Percentiles rank a stretch among this genome's conserved stretches.
phyloP scores from a whole-genome alignment of 148 eudicot genomes.

The Fagopyrum esculentum region DNA sequence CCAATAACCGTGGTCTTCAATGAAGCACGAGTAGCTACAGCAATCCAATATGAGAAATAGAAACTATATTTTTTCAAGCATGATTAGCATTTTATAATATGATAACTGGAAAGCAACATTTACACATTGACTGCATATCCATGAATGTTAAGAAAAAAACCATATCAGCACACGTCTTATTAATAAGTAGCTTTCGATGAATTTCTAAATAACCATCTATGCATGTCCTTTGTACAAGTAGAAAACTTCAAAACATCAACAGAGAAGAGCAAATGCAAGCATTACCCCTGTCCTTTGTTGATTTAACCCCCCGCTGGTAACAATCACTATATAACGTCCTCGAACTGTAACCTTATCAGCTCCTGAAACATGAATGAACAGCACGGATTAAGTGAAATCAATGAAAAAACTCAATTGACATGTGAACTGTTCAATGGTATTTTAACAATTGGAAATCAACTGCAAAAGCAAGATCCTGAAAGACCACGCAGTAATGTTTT shows the following conservation, averaged over 20 bases:
- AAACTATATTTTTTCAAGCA: not conserved
- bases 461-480: constrained; percentile 9
- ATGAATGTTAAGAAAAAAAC: not conserved
- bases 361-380: constrained; percentile 35
- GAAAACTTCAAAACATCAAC: constrained; percentile 9
- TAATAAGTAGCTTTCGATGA: not conserved
- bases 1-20: not conserved
- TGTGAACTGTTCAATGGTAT: not conserved
- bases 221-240: not conserved
- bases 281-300: constrained; percentile 99
- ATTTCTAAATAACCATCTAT: not conserved
- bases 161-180: not conserved
- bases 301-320: constrained; percentile 92
- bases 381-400: not conserved
- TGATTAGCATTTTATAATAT: not conserved
- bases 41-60: not conserved
- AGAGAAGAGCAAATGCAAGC: not conserved
- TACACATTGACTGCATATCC: not conserved
- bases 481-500: not conserved
- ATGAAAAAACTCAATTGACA: not conserved
- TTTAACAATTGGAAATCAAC: not conserved
- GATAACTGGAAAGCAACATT: not conserved
- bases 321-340: constrained; percentile 68
- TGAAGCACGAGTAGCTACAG: not conserved
- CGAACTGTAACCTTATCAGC: constrained; percentile 48